Conservation (phyloP, 768 basidiomycete species). For the Boletus rubroflammeus region DNA sequence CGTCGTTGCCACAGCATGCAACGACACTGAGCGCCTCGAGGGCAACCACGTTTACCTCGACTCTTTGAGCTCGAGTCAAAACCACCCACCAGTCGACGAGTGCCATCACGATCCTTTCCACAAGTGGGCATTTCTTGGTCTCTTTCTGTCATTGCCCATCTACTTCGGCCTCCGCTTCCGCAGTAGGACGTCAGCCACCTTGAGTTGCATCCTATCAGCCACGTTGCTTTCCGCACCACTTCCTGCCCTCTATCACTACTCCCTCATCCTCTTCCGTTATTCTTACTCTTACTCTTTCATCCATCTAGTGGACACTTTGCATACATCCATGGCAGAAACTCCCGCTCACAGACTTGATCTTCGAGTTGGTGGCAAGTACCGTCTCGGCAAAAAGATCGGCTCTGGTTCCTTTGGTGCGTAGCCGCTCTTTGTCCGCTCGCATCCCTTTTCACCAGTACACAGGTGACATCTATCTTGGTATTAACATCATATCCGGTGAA, state of each 20-base stretch:
- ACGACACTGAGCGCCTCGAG: conserved; percentile 24
- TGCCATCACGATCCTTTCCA: conserved; percentile 2
- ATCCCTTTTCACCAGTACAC: conserved; percentile 6
- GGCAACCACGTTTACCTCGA: conserved; percentile 26
- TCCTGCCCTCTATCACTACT: conserved; percentile 24
- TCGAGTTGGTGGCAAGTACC: conserved; percentile 91
- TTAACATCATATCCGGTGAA: conserved; percentile 99
- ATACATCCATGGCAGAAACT: conserved; percentile 64
- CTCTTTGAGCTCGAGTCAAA: conserved; percentile 7
- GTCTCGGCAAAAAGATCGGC: conserved; percentile 98
- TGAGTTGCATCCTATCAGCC: conserved; percentile 31
- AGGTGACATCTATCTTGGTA: conserved; percentile 99
- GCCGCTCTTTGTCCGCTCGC: not conserved
- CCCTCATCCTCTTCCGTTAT: conserved; percentile 7
- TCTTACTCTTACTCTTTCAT: conserved; percentile 13
- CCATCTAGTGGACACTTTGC: conserved; percentile 6
- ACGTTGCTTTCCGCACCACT: conserved; percentile 31
- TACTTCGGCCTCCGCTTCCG: conserved; percentile 1
- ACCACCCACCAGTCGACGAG: not conserved
- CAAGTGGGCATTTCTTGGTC: not conserved
- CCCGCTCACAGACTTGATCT: conserved; percentile 75
- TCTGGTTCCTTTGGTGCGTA: conserved; percentile 93
- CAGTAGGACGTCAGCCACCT: conserved; percentile 34
- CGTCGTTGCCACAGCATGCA: conserved; percentile 10
- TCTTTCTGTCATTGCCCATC: not conserved